Evolutionary conservation across 2,329 filamentous ascomycete genomes (phyloP), one percentile per base, ranked within the genome.

Genomic region (Dactylellina drechsleri): DNA sequence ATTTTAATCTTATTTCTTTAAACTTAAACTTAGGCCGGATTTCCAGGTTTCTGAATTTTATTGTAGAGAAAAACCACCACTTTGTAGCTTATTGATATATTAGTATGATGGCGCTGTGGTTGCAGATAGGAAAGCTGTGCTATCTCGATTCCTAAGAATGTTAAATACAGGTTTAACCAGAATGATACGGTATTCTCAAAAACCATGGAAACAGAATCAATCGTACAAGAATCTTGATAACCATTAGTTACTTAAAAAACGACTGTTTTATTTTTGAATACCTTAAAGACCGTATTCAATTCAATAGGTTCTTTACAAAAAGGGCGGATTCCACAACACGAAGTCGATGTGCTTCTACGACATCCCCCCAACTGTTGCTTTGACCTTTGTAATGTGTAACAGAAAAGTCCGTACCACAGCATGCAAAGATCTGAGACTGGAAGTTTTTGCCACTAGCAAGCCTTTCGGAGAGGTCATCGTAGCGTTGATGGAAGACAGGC

Each of bases 291-390:
- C 43, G 43, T 1, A 47, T 47, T 47, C 43, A 47, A 47, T 16
- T 2, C 7, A 47, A 16, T 47, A 47, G 1, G 1, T n/a, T 12
- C 16, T 47, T 47, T n/a, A 47, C 13, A 47, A 13, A 47, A 12
- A 1, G 7, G 43, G 7, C 13, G 16, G 43, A 47, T 12, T 47
- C 43, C 43, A n/a, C 13, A 2, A 47, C 13, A 47, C 43, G 43
- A 47, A 47, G 8, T 47, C 43, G 43, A 47, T 47, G 13, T 23
- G 47, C 20, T 52, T 52, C 47, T 52, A 52, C 20, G 47, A 52
- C 20, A 26, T 52, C 20, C 4, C 7, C 47, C 20, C 47, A 52
- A 52, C 20, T 23, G 18, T 16, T 52, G 5, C 3, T 12, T 52
- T 52, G 47, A 2, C 20, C 20, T 7, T 52, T 23, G 16, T 26